Percentiles rank a stretch among this genome's conserved stretches.
phyloP scores from a whole-genome alignment of 2,329 filamentous ascomycete genomes.

The Celoporthe dispersa region DNA sequence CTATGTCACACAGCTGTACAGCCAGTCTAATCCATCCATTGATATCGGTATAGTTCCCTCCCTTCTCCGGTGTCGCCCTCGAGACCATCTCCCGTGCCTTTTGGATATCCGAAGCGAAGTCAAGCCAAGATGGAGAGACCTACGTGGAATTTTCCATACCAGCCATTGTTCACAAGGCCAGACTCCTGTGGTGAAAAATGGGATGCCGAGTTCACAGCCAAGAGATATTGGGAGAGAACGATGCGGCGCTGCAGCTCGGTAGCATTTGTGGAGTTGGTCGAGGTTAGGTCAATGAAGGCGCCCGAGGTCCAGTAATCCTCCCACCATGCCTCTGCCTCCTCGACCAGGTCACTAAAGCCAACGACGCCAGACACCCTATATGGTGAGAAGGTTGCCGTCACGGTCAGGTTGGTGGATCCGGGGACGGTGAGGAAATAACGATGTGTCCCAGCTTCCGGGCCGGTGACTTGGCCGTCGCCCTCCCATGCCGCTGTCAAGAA shows the following conservation, averaged over 20 bases:
- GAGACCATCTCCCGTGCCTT: neutral
- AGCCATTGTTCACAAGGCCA: conserved; percentile 58
- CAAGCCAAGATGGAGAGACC: conserved; percentile 21
- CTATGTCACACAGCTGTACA: neutral
- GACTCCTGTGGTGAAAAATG: conserved; percentile 50
- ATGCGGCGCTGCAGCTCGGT: conserved; percentile 56
- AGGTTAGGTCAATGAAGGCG: conserved; percentile 56
- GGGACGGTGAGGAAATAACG: conserved; percentile 45
- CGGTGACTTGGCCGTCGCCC: conserved; percentile 39
- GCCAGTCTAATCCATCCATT: neutral
- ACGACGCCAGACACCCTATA: conserved; percentile 31
- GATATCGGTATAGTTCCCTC: neutral
- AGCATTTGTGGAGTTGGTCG: conserved; percentile 44
- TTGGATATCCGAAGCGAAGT: neutral
- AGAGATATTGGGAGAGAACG: conserved; percentile 57
- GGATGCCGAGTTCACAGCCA: conserved; percentile 56
- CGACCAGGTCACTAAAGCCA: conserved; percentile 36
- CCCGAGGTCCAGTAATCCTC: conserved; percentile 53
- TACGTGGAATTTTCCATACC: conserved; percentile 60
- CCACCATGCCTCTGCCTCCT: conserved; percentile 50
- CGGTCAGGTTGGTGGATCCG: conserved; percentile 35
- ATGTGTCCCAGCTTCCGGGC: conserved; percentile 44
- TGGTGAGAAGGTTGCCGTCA: conserved; percentile 41
- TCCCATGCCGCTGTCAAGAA: conserved; percentile 46
- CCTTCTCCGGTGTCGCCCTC: neutral